Base-by-base conservation (phyloP, 768 basidiomycete genomes). In the Suillus subaureus region DNA sequence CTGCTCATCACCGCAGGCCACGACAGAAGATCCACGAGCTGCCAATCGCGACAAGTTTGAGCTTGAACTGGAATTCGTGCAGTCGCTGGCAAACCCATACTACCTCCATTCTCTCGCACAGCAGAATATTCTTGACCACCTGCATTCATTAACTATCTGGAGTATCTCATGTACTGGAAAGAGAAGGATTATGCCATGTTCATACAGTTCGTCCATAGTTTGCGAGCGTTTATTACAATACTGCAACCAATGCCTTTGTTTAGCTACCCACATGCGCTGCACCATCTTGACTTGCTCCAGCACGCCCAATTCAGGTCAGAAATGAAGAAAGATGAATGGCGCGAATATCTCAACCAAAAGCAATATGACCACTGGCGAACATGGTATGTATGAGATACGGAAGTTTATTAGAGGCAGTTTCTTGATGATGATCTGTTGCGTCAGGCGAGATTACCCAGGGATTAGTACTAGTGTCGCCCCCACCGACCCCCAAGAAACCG, bases 151-250 rank as follows among this genome's bases (percentile, higher is more conserved):
- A 94, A 94, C 69, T 97, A 91, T 73, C 76, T 97, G 62, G 79
- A 89, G 64, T 97, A 97, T 74, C 82, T 97, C 39, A 83, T 88
- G 56, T 97, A 97, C 73, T 97, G 93, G 86, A 90, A 91, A 74
- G 89, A 93, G 71, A 94, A 94, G 71, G 92, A 96, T 68, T 97
- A 96, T 73, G 94, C 93, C 16, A 85, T 92, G n/a, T 97, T 96
- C 77, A 91, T 97, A 64, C 88, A 92, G 95, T 96, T 69, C 67
- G 87, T 81, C 58, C 18, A 60, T 66, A 67, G 58, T 42, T 51
- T 64, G 16, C 58, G 69, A 12, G 37, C 49, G 8, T 21, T 60
- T 21, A n/a, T n/a, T n/a, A 31, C 3, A 7, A 55, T 42, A 39
- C 18, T 42, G 28, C 28, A 21, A 60, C 40, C 58, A 7, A 51